Percentiles rank a stretch among this genome's conserved stretches.
Conservation (phyloP, 805 yeast species). For the Saturnispora dispora region DNA sequence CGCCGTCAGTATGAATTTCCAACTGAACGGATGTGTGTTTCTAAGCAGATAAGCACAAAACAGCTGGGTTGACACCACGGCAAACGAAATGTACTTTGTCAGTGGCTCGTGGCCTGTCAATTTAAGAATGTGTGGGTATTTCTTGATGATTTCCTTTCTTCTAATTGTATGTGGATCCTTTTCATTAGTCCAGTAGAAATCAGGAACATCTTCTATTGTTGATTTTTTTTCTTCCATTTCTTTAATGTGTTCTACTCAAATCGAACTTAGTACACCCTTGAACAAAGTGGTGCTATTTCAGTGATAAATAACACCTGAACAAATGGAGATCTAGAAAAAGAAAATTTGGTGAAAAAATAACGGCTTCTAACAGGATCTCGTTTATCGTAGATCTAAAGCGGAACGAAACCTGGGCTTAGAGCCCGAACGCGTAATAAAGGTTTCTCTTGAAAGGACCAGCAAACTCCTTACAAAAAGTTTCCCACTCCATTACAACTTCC, state of each 20-base stretch:
- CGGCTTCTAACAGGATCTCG: not conserved
- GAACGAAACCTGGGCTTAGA: not conserved
- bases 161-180: constrained; percentile 74
- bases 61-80: constrained; percentile 64
- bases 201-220: constrained; percentile 24
- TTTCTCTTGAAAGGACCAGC: too few relatives aligned
- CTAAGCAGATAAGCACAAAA: constrained; percentile 52
- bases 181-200: constrained; percentile 77
- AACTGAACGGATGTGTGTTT: constrained; percentile 41
- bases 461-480: too few relatives aligned
- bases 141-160: constrained; percentile 61
- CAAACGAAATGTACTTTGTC: constrained; percentile 65
- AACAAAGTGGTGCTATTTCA: not conserved
- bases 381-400: not conserved
- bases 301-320: not conserved
- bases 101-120: constrained; percentile 80
- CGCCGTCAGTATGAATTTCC: constrained; percentile 52
- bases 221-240: not conserved
- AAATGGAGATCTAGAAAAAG: not conserved
- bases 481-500: too few relatives aligned
- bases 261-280: not conserved
- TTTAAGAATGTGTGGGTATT: constrained; percentile 71
- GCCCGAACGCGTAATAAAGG: not conserved
- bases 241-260: not conserved
- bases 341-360: not conserved